A percentile compares a stretch with the other conserved stretches of the same genome.
phyloP scores from a whole-genome alignment of 768 basidiomycete genomes.

The Panellus pusillus region DNA sequence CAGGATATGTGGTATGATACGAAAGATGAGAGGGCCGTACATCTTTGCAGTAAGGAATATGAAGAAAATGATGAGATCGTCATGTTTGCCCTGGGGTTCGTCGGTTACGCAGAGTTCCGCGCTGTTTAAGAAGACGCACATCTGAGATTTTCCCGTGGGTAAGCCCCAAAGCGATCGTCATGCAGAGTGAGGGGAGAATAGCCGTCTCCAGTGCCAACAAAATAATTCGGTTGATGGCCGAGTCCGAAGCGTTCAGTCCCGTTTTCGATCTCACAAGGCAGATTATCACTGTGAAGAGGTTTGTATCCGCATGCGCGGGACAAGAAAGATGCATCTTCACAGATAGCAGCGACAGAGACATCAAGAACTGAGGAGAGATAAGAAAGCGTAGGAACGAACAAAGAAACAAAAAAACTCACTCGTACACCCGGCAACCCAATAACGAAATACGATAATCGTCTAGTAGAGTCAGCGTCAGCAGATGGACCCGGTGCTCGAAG shows the following conservation, averaged over 20 bases:
- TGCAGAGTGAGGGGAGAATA: constrained; percentile 33
- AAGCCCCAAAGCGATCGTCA: constrained; percentile 31
- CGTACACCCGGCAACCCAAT: constrained; percentile 46
- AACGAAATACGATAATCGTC: constrained; percentile 44
- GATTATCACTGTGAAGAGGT: constrained; percentile 8
- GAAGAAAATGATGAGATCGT: constrained; percentile 49
- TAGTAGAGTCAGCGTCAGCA: constrained; percentile 14
- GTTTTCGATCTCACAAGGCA: constrained; percentile 26
- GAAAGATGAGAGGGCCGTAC: constrained; percentile 27
- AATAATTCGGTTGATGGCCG: constrained; percentile 33
- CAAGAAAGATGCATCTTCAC: neutral
- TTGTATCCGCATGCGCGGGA: neutral
- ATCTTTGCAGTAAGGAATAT: constrained; percentile 51
- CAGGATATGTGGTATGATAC: constrained; percentile 28
- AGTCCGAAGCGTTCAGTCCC: constrained; percentile 33
- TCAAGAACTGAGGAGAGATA: constrained; percentile 36
- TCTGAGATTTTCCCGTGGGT: constrained; percentile 24
- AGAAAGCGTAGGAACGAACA: neutral
- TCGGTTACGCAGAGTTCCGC: neutral
- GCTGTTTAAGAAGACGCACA: constrained; percentile 26
- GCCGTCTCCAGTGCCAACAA: constrained; percentile 34
- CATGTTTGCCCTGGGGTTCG: constrained; percentile 27
- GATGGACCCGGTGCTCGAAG: neutral
- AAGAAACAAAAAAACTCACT: constrained; percentile 25
- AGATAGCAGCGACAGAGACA: constrained; percentile 26